Percentiles rank a stretch among this genome's conserved stretches.
Conservation (phyloP, 2,329 filamentous ascomycete genomes). For the Zelopaecilomyces penicillatus region DNA sequence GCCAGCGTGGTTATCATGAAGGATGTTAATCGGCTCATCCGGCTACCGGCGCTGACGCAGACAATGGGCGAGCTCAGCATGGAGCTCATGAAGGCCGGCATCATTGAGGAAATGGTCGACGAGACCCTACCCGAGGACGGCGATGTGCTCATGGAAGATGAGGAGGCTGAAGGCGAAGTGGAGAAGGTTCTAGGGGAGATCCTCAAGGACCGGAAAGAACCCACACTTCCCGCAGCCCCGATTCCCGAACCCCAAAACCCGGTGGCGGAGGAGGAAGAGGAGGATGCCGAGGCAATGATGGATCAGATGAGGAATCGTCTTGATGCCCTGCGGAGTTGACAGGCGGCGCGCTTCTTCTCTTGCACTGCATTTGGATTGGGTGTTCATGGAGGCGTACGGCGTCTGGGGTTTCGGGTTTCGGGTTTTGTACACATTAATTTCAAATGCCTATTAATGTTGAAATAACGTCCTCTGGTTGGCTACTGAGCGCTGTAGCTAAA, state of each 20-base stretch:
- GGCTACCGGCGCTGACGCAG: conserved; percentile 73
- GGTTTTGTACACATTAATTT: too few species aligned
- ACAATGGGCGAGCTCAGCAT: conserved; percentile 84
- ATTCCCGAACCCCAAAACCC: conserved; percentile 45
- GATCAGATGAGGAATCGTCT: conserved; percentile 88
- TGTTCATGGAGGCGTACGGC: conserved; percentile 7
- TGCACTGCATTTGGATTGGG: conserved; percentile 3
- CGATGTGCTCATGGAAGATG: conserved; percentile 65
- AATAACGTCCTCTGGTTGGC: too few species aligned
- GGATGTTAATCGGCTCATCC: conserved; percentile 81
- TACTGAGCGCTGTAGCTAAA: too few species aligned
- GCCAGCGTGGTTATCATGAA: conserved; percentile 91
- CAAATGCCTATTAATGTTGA: too few species aligned
- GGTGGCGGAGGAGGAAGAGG: conserved; percentile 44
- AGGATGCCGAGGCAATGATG: conserved; percentile 82
- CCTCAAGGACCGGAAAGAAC: conserved; percentile 68
- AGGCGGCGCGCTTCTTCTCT: neutral
- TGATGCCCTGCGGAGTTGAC: conserved; percentile 79
- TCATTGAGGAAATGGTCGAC: conserved; percentile 95
- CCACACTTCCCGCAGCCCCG: conserved; percentile 47
- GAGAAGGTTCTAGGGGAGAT: conserved; percentile 91
- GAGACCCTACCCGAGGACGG: conserved; percentile 74
- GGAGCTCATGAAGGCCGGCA: conserved; percentile 88
- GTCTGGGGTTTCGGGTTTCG: conserved; percentile 2
- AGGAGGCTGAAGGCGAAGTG: conserved; percentile 70